Conservation (phyloP, 1,284 basidiomycete species). For the Cutaneotrichosporon spelunceum region DNA sequence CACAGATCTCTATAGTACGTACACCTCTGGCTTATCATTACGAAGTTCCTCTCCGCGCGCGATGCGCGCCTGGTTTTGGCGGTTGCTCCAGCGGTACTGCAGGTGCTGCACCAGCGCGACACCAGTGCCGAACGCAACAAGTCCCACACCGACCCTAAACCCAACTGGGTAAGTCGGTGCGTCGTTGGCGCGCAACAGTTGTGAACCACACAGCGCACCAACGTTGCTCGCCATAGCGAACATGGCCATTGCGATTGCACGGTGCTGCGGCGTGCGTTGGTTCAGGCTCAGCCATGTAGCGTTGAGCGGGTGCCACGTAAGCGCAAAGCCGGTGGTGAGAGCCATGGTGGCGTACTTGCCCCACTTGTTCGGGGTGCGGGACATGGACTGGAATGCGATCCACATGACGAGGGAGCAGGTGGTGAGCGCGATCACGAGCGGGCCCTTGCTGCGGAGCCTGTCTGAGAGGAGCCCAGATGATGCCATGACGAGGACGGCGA, state of each 20-base stretch:
- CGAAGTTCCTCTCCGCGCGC: constrained; percentile 1
- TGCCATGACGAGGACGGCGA: constrained; percentile 17
- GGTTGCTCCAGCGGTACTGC: constrained; percentile 35
- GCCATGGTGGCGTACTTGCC: constrained; percentile 31
- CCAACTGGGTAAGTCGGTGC: constrained; percentile 37
- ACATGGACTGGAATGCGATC: constrained; percentile 31
- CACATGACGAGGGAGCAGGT: constrained; percentile 23
- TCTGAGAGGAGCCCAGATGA: constrained; percentile 25
- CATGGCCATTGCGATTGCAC: constrained; percentile 43
- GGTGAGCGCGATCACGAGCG: constrained; percentile 21
- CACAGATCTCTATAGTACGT: background rate
- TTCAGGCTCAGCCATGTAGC: constrained; percentile 41
- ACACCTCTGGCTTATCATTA: background rate
- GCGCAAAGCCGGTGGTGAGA: constrained; percentile 23
- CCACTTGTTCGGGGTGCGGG: constrained; percentile 26
- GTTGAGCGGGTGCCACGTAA: constrained; percentile 30
- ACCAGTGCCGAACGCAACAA: constrained; percentile 25
- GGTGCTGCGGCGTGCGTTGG: constrained; percentile 33
- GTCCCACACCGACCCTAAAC: constrained; percentile 31
- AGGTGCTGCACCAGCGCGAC: constrained; percentile 31
- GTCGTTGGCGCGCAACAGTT: constrained; percentile 39
- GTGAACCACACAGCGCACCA: constrained; percentile 38
- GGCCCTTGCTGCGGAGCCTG: constrained; percentile 20
- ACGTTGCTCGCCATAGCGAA: constrained; percentile 42
- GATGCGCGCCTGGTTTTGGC: constrained; percentile 4